Evolutionary conservation across 2,329 filamentous ascomycete species (phyloP), one percentile per base, ranked within the genome.

Genomic region (Fusarium pseudonygamai): DNA sequence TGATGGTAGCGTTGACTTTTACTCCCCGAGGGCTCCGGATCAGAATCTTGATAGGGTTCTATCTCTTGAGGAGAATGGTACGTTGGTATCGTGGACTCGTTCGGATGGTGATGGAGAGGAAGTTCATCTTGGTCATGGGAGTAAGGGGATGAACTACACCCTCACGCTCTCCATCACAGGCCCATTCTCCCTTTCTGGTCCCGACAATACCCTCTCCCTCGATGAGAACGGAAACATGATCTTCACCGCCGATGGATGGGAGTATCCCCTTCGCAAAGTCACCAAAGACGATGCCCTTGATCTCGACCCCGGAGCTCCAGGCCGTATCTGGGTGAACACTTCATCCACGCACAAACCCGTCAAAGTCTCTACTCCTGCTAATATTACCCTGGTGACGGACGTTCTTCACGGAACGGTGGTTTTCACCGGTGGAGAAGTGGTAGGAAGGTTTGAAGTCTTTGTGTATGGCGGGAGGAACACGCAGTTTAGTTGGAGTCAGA

Each of bases 401-500:
- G 42, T 56, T 1, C 53, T 60, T 0, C 66, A 70, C 4, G 67
- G 67, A 2, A 70, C 67, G 10, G 60, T 70, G 1, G 37, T 32
- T 1, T 60, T 66, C 1, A 34, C 7, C 1, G 13, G 30, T 9
- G 40, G 32, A 0, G 42, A 65, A 2, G 18, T 66, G 16, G 30
- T 45, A 1, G 67, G 67, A 6, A 70, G 67, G 11, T 70, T 70
- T 4, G 67, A 70, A 0, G 67, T 70, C 1, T 70, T 70, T 50
- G 60, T 70, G 9, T 70, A 70, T 14, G 67, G 67, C 1, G 67
- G 67, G 1, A 56, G 67, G 5, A 70, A 70, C 4, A 70, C 67
- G 0, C 66, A 49, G 22, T 70, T 70, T 16, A 70, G 67, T 16
- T 70, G 67, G 67, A 70, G 66, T 30, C 67, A 70, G 16, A 70